Base-by-base conservation (phyloP, 306 rosid species). In the Fragaria iinumae region DNA sequence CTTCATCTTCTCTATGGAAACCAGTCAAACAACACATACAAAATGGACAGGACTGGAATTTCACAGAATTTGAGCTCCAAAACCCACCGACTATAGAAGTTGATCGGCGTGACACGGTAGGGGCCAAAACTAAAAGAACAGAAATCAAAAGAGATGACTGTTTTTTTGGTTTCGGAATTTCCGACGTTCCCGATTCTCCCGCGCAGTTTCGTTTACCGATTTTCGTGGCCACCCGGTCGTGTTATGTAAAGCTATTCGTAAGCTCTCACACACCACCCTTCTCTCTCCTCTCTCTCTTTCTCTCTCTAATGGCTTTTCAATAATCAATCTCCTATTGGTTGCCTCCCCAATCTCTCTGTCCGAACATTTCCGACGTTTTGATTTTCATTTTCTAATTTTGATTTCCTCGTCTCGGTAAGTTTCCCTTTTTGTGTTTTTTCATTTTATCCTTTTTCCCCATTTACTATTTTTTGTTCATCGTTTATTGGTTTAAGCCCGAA, bases 161-260 rank as follows among this genome's bases (percentile, higher is more conserved):
- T 72, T 85, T 75, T 71, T 88, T 80, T 82, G 79, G 83, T 77
- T 77, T 72, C 47, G 70, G 81, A 79, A 82, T 79, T 82, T 84
- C 66, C 43, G 84, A 84, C 79, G 80, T 64, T 79, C 72, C 91
- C 90, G 82, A 89, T 81, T 89, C 87, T 87, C 80, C n/a, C 86
- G 96, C 87, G 14, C 67, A 70, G 69, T 78, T 62, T 77, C 64
- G 49, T 80, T 73, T 87, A 86, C 90, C 96, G 83, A 87, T 60
- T 82, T 89, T 84, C 3, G 67, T 72, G 93, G 82, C 80, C 84
- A 75, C 88, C 86, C 90, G 75, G 71, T 85, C 84, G 77, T 82
- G 89, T 75, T 36, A 75, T 71, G 62, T 73, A 74, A 85, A 80
- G 78, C 88, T 86, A 85, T 83, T 67, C 76, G 83, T 81, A 87